Base-by-base conservation (phyloP, 805 yeast genomes). In the Saccharomycopsis fibuligera region DNA sequence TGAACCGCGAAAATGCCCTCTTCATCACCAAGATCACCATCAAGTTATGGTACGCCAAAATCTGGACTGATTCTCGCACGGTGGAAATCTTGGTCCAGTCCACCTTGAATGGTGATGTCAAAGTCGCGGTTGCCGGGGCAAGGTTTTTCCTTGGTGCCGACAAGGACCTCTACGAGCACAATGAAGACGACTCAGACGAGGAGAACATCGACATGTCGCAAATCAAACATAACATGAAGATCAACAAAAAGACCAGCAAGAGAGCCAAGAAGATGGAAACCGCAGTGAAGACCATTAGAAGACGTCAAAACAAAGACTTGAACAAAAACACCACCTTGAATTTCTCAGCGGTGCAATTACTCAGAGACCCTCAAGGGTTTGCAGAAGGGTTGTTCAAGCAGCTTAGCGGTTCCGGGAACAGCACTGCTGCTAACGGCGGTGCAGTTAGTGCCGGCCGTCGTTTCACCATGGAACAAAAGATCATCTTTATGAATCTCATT, bases 1-100 rank as follows among this genome's bases (percentile, higher is more conserved):
- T 93, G 40, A 96, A 88, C 56, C 68, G 50, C 19, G 81, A 86
- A 63, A 79, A 85, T 51, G 96, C 97, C 33, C 68, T 93, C 22
- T 93, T 98, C 97, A 97, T 98, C 5, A 86, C 97, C 2, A 90
- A 88, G 60, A 69, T 93, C 49, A 89, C 97, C 4, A 78, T 98
- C 62, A 98, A 93, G 65, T 70, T 93, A 45, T 93, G 99, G 99
- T 78, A 96, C 70, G 77, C 98, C 62, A 96, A 96, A 61, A 86
- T 93, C 50, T 93, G 99, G 99, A 97, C 89, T 64, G 99, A 93
- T 64, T 78, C 96, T 0, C 74, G 97, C 59, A 84, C 98, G 0
- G 96, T 93, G n/a, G 99, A 93, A 66, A 80, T 93, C 60, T 90
- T 93, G 98, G 83, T 95, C 1, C 93, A 88, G 58, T 97, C 98